A percentile compares a stretch with the other conserved stretches of the same genome.
phyloP scores from a whole-genome alignment of 495 filamentous ascomycete genomes.

The Amorphotheca resinae region DNA sequence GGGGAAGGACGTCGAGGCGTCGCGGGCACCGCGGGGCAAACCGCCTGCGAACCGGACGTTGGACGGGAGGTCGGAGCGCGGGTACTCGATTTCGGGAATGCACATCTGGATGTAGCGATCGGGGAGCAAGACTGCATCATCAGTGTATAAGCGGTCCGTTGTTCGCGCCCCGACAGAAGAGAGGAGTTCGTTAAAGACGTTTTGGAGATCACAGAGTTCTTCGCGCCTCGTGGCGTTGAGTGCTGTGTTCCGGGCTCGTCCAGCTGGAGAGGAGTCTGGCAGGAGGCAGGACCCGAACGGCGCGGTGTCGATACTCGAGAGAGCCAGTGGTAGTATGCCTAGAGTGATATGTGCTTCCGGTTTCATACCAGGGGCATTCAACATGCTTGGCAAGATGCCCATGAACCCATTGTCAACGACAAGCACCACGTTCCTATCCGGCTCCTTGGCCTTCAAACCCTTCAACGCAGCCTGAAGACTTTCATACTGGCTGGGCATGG shows the following conservation, averaged over 20 bases:
- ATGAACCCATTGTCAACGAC: constrained; percentile 17
- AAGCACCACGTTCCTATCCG: constrained; percentile 16
- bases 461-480: constrained; percentile 10
- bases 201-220: neutral
- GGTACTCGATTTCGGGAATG: constrained; percentile 26
- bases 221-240: constrained; percentile 5
- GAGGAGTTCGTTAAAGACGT: neutral
- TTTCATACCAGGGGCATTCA: constrained; percentile 6
- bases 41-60: constrained; percentile 24
- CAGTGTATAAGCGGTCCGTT: constrained; percentile 4
- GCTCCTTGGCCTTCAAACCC: constrained; percentile 2
- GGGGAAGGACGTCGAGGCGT: constrained; percentile 11
- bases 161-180: neutral
- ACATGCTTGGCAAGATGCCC: constrained; percentile 16
- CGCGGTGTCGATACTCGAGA: constrained; percentile 13
- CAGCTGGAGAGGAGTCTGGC: constrained; percentile 6
- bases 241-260: constrained; percentile 3
- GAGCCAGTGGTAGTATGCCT: constrained; percentile 10
- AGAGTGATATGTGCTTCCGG: constrained; percentile 3
- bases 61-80: constrained; percentile 23
- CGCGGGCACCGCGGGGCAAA: constrained; percentile 13
- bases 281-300: constrained; percentile 18
- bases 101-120: constrained; percentile 24
- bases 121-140: constrained; percentile 20
- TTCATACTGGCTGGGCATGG: constrained; percentile 14